Percentiles rank a stretch among this genome's conserved stretches.
Evolutionary conservation across 257 asterid genomes (phyloP).

Genomic region (Penstemon barbatus): DNA sequence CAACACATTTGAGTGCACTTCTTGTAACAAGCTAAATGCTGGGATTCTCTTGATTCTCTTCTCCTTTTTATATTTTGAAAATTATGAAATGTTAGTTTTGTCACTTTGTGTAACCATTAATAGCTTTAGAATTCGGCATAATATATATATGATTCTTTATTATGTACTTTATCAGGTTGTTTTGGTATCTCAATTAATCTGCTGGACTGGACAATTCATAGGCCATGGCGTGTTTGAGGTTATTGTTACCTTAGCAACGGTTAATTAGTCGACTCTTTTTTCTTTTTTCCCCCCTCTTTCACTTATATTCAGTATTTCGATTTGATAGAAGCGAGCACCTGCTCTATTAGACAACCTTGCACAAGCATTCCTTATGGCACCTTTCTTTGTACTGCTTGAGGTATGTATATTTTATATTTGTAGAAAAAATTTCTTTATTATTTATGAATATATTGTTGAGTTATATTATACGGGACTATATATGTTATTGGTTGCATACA

Average conservation of each 20-base stretch:
- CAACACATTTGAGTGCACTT: neutral
- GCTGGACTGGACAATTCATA: slow-evolving; percentile 93
- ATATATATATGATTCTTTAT: slow-evolving; percentile 13
- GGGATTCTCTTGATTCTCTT: neutral
- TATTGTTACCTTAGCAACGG: slow-evolving; percentile 8
- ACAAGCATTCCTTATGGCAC: slow-evolving; percentile 97
- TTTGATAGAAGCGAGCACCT: slow-evolving; percentile 89
- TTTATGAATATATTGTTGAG: no score
- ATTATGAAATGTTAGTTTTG: neutral
- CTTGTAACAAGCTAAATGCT: neutral
- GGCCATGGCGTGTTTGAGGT: slow-evolving; percentile 98
- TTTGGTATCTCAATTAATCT: slow-evolving; percentile 75
- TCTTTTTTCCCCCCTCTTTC: slow-evolving; percentile 1
- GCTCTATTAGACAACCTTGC: slow-evolving; percentile 92
- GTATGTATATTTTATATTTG: slow-evolving; percentile 30
- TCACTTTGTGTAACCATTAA: neutral
- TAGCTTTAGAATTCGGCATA: neutral
- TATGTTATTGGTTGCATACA: slow-evolving; percentile 22
- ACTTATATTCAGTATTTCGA: neutral
- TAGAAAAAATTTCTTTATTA: no score
- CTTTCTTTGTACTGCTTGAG: slow-evolving; percentile 90
- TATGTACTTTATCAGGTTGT: slow-evolving; percentile 55
- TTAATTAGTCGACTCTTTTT: neutral
- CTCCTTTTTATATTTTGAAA: neutral
- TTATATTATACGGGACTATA: no score